These are phyloP conservation scores for Podospora pseudopauciseta DNA, from an alignment of 495 filamentous ascomycete species.

Conservation along the genomic window DNA sequence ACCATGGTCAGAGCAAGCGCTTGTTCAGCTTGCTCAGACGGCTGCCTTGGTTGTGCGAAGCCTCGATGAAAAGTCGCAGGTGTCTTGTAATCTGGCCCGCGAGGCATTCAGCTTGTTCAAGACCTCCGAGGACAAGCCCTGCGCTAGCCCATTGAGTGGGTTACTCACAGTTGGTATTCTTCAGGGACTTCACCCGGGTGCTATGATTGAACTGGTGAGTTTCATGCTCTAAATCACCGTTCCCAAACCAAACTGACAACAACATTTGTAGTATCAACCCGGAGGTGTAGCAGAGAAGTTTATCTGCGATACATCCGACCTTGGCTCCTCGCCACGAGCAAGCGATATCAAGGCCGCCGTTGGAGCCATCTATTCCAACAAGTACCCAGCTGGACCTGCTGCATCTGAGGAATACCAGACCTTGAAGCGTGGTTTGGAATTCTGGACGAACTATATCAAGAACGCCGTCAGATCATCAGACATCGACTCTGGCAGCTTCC, in stretches of 20 bases:
- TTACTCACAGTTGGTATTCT: conserved; percentile 42
- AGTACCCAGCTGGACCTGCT: conserved; percentile 32
- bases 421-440: conserved; percentile 22
- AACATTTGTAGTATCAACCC: conserved; percentile 23
- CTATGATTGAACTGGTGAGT: conserved; percentile 38
- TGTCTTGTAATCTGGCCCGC: conserved; percentile 24
- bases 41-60: conserved; percentile 28
- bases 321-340: conserved; percentile 15
- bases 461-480: conserved; percentile 11
- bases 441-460: conserved; percentile 26
- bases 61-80: conserved; percentile 28
- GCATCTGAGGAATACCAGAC: conserved; percentile 27
- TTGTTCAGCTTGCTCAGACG: conserved; percentile 30
- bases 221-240: not conserved
- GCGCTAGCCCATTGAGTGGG: conserved; percentile 5
- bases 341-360: conserved; percentile 30
- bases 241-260: conserved; percentile 13
- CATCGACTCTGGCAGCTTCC: conserved; percentile 20
- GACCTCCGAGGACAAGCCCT: not conserved
- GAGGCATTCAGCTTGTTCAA: conserved; percentile 38
- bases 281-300: conserved; percentile 25
- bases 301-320: conserved; percentile 22
- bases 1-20: conserved; percentile 26
- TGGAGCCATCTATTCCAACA: conserved; percentile 34
- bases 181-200: conserved; percentile 41